Evolutionary conservation across 1,284 basidiomycete species (phyloP).

Genomic region (Tilletia indica): DNA sequence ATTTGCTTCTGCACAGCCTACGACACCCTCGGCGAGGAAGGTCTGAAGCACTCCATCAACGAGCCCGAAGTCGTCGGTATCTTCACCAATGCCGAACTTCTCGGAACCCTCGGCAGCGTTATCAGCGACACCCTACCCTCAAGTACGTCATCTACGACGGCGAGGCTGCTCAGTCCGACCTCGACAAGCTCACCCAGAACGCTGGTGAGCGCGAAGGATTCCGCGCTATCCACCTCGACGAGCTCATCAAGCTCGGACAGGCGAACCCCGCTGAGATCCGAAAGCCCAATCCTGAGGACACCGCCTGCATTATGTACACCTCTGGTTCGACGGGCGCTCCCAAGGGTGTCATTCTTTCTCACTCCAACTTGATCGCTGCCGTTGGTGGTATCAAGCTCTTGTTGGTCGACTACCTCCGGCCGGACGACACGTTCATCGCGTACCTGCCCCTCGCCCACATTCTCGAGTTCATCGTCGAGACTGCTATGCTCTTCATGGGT

Average conservation of each 20-base stretch:
- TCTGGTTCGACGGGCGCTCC: conserved; percentile 87
- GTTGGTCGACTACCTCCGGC: conserved; percentile 72
- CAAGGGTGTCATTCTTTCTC: conserved; percentile 88
- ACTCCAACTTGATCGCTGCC: conserved; percentile 81
- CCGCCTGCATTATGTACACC: conserved; percentile 96
- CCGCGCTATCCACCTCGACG: conserved; percentile 40
- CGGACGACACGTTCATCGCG: conserved; percentile 75
- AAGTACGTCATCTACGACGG: conserved; percentile 83
- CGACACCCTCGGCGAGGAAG: conserved; percentile 78
- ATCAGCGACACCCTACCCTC: conserved; percentile 61
- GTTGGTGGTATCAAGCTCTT: conserved; percentile 75
- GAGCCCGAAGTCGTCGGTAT: conserved; percentile 83
- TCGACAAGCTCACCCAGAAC: conserved; percentile 52
- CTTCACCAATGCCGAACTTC: conserved; percentile 87
- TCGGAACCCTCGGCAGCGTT: conserved; percentile 66
- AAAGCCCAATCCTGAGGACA: conserved; percentile 46
- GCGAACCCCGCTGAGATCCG: conserved; percentile 31
- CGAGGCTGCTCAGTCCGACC: conserved; percentile 56
- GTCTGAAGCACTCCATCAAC: conserved; percentile 82
- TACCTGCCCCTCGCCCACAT: conserved; percentile 92
- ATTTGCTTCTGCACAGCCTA: conserved; percentile 88
- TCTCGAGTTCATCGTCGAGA: conserved; percentile 74
- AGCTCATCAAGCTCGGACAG: conserved; percentile 59
- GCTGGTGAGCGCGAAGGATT: conserved; percentile 34
- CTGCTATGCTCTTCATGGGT: conserved; percentile 59